phyloP scores from a whole-genome alignment of 192 early-diverging fungal species.

The Phlyctochytrium bullatum region DNA sequence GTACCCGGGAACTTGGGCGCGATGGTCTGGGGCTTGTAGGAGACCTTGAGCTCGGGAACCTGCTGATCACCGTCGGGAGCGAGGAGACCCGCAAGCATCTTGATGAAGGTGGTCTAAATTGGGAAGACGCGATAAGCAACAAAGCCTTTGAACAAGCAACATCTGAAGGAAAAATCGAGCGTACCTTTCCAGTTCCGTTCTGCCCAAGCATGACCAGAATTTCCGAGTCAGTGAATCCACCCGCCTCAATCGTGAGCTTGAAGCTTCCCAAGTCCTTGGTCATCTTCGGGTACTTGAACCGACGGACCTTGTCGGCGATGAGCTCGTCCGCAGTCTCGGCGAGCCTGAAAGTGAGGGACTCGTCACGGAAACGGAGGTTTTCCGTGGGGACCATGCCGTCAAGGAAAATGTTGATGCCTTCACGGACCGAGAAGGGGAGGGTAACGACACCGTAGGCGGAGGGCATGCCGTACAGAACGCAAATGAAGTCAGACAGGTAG shows the following conservation, averaged over 20 bases:
- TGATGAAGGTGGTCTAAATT: slow-evolving; percentile 85
- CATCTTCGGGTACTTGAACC: slow-evolving; percentile 88
- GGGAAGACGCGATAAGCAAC: slow-evolving; percentile 8
- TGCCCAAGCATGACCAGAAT: slow-evolving; percentile 98
- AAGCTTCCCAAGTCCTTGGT: slow-evolving; percentile 83
- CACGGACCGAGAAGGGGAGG: slow-evolving; percentile 92
- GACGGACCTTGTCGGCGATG: slow-evolving; percentile 61
- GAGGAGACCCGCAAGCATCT: slow-evolving; percentile 82
- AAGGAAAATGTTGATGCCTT: slow-evolving; percentile 98
- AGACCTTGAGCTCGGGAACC: slow-evolving; percentile 82
- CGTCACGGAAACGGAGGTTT: slow-evolving; percentile 98
- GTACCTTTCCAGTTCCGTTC: slow-evolving; percentile 90
- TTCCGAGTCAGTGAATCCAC: slow-evolving; percentile 94
- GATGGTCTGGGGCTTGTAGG: slow-evolving; percentile 98
- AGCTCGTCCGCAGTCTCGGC: slow-evolving; percentile 86
- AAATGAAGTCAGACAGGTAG: slow-evolving; percentile 97
- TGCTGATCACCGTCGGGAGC: slow-evolving; percentile 74
- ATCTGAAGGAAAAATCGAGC: too few species aligned
- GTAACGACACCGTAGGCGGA: slow-evolving; percentile 97
- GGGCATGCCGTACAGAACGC: slow-evolving; percentile 97
- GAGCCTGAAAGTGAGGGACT: slow-evolving; percentile 87
- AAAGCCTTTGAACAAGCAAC: too few species aligned
- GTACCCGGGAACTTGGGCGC: slow-evolving; percentile 90
- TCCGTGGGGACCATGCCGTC: slow-evolving; percentile 96
- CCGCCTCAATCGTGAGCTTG: slow-evolving; percentile 69